phyloP scores from a whole-genome alignment of 2,329 filamentous ascomycete genomes.

The Cyphellophora europaea region DNA sequence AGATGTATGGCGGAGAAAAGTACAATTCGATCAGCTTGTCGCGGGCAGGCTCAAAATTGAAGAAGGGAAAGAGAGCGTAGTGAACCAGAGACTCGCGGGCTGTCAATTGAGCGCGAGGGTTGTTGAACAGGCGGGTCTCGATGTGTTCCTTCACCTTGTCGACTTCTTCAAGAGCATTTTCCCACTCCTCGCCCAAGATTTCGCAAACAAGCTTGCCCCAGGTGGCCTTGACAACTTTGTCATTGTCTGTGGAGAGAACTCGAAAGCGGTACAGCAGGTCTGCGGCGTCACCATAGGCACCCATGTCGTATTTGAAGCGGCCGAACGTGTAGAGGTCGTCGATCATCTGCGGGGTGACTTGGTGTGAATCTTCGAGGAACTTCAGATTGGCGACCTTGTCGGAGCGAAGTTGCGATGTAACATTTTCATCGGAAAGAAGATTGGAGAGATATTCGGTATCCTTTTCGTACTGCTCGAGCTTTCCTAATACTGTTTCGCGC shows the following conservation, averaged over 20 bases:
- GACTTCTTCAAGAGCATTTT: slow-evolving; percentile 81
- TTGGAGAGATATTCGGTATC: slow-evolving; percentile 83
- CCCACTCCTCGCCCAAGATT: slow-evolving; percentile 93
- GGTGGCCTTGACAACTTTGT: slow-evolving; percentile 89
- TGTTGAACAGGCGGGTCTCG: slow-evolving; percentile 91
- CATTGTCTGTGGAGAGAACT: slow-evolving; percentile 94
- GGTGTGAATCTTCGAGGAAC: slow-evolving; percentile 93
- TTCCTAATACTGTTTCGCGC: slow-evolving; percentile 76
- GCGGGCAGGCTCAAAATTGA: slow-evolving; percentile 89
- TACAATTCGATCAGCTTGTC: slow-evolving; percentile 90
- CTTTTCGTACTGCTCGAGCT: slow-evolving; percentile 74
- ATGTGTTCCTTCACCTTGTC: slow-evolving; percentile 86
- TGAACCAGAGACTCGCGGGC: slow-evolving; percentile 96
- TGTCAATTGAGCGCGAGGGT: slow-evolving; percentile 87
- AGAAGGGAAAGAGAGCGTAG: slow-evolving; percentile 98
- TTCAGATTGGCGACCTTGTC: slow-evolving; percentile 99
- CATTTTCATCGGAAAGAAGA: slow-evolving; percentile 77
- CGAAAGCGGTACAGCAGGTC: slow-evolving; percentile 97
- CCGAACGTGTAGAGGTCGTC: slow-evolving; percentile 92
- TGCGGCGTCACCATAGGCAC: slow-evolving; percentile 80
- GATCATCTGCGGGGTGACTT: slow-evolving; percentile 90
- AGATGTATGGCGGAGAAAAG: slow-evolving; percentile 96
- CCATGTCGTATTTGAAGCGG: slow-evolving; percentile 96
- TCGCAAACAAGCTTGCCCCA: slow-evolving; percentile 98
- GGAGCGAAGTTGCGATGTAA: slow-evolving; percentile 80